Conservation (phyloP, 225 moss, liverwort and hornwort genomes). For the Bryum argenteum region DNA sequence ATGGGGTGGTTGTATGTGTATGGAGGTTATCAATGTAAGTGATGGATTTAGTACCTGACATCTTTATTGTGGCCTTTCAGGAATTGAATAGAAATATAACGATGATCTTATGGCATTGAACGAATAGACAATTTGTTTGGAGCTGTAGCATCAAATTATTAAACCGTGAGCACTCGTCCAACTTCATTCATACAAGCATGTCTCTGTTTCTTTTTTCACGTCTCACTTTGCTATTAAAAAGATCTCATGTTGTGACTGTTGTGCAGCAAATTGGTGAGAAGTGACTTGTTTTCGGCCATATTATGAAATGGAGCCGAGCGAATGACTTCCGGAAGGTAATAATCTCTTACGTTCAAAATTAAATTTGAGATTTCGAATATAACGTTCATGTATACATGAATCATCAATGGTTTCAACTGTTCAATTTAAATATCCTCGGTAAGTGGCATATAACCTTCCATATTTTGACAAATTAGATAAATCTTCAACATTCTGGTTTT, state of each 20-base stretch:
- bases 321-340: conserved; percentile 78
- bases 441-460: no score
- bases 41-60: neutral
- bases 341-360: neutral
- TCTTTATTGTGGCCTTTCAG: conserved; percentile 1
- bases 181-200: neutral
- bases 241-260: conserved; percentile 29
- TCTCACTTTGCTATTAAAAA: conserved; percentile 1
- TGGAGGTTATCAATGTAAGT: neutral
- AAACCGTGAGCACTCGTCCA: conserved; percentile 44
- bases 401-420: no score
- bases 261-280: conserved; percentile 49
- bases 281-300: conserved; percentile 66
- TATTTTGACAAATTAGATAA: no score
- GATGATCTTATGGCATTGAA: conserved; percentile 39
- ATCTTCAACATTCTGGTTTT: neutral
- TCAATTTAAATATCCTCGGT: no score
- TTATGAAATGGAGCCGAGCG: conserved; percentile 96
- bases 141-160: conserved; percentile 59
- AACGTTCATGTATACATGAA: no score
- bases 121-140: conserved; percentile 69
- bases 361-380: neutral
- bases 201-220: conserved; percentile 2
- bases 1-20: neutral
- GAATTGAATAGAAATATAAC: conserved; percentile 33